A percentile compares a stretch with the other conserved stretches of the same genome.
These are phyloP conservation scores for Tricholoma sp. DNA, from an alignment of 768 basidiomycete species.

Conservation along the genomic window DNA sequence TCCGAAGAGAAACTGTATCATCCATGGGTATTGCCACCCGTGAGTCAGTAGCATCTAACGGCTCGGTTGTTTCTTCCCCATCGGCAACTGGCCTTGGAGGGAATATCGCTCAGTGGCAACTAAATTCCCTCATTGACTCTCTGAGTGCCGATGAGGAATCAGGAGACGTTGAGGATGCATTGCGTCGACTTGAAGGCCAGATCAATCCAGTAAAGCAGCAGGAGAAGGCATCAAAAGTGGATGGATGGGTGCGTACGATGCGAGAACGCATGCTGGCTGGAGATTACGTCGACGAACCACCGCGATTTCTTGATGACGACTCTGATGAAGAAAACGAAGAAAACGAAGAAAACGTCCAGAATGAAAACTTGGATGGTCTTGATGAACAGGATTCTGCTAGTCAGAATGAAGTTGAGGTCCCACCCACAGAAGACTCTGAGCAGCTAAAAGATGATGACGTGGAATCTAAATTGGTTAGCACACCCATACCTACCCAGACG, in stretches of 20 bases:
- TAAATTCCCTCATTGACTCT: slow-evolving; percentile 72
- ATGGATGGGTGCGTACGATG: slow-evolving; percentile 76
- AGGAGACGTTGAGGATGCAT: slow-evolving; percentile 80
- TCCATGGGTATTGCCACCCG: slow-evolving; percentile 73
- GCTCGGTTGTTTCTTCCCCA: slow-evolving; percentile 36
- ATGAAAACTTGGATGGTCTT: slow-evolving; percentile 1
- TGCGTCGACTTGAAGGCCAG: slow-evolving; percentile 79
- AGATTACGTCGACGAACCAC: slow-evolving; percentile 58
- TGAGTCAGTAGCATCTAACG: slow-evolving; percentile 50
- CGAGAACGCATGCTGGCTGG: slow-evolving; percentile 61
- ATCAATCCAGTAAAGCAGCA: slow-evolving; percentile 69
- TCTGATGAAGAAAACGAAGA: slow-evolving; percentile 15
- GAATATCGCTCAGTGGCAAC: slow-evolving; percentile 74
- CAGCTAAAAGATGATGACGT: slow-evolving; percentile 3
- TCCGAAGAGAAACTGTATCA: slow-evolving; percentile 68
- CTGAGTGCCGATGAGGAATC: slow-evolving; percentile 69
- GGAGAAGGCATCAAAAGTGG: slow-evolving; percentile 72
- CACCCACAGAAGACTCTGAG: slow-evolving; percentile 5
- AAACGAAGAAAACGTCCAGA: slow-evolving; percentile 9
- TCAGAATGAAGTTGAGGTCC: not conserved
- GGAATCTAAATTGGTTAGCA: slow-evolving; percentile 15
- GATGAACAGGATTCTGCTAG: slow-evolving; percentile 8
- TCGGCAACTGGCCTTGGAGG: slow-evolving; percentile 37
- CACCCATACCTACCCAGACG: slow-evolving; percentile 30
- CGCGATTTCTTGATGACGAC: slow-evolving; percentile 43